Evolutionary conservation across 116 monocot genomes (phyloP).

Genomic region (Iris pallida): DNA sequence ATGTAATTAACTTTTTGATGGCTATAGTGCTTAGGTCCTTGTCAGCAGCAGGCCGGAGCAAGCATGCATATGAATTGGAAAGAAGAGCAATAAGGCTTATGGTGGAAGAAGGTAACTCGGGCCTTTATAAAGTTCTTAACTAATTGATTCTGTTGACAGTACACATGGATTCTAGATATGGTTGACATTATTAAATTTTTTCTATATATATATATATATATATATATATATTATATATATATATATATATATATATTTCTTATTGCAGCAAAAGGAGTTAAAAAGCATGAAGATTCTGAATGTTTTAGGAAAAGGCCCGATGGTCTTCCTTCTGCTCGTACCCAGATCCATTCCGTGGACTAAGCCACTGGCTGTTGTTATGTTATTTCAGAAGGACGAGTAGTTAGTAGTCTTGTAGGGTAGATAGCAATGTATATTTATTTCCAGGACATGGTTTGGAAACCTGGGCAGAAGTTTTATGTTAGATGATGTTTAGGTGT

Average conservation of each 20-base stretch:
- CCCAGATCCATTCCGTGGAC: background rate
- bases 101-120: conserved; percentile 42
- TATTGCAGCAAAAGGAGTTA: conserved; percentile 7
- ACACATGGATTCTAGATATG: background rate
- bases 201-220: background rate
- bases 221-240: background rate
- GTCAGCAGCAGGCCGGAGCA: conserved; percentile 35
- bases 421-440: no score
- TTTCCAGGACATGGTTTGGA: no score
- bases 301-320: conserved; percentile 4
- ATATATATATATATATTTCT: background rate
- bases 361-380: background rate
- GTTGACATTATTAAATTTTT: background rate
- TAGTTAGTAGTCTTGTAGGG: no score
- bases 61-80: conserved; percentile 46
- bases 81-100: conserved; percentile 48
- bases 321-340: background rate
- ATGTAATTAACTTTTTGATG: background rate
- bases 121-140: background rate
- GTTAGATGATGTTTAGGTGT: no score
- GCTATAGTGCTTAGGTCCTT: conserved; percentile 39
- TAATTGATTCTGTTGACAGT: background rate
- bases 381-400: background rate
- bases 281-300: conserved; percentile 5
- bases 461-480: no score